These are phyloP conservation scores for Panaeolus papilionaceus DNA, from an alignment of 768 basidiomycete genomes.

Conservation along the genomic window DNA sequence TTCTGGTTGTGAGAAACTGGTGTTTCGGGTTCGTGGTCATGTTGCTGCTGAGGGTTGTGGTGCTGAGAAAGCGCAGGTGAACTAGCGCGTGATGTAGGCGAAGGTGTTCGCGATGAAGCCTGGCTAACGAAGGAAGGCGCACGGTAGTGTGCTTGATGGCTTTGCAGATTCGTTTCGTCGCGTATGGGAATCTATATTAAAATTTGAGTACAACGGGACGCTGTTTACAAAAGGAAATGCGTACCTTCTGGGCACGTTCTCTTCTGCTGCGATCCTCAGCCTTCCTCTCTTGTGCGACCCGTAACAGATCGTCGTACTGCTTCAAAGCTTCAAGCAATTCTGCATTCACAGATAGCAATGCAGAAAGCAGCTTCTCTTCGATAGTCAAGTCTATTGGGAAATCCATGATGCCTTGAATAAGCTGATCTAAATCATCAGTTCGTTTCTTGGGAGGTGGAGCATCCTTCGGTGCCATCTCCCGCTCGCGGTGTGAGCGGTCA, in stretches of 20 bases:
- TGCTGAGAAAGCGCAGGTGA: conserved; percentile 35
- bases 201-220: conserved; percentile 17
- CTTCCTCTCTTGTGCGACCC: conserved; percentile 67
- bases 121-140: conserved; percentile 33
- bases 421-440: conserved; percentile 23
- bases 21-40: conserved; percentile 20
- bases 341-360: conserved; percentile 76
- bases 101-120: conserved; percentile 42
- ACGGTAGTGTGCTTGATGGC: conserved; percentile 17
- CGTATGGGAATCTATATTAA: conserved; percentile 15
- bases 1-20: conserved; percentile 11
- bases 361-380: conserved; percentile 79
- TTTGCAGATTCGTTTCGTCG: conserved; percentile 20
- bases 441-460: conserved; percentile 30
- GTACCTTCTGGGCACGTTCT: conserved; percentile 67
- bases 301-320: conserved; percentile 80
- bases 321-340: conserved; percentile 70
- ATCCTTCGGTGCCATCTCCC: conserved; percentile 26
- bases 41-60: conserved; percentile 4
- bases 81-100: conserved; percentile 36
- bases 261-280: conserved; percentile 74
- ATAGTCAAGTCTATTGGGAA: conserved; percentile 53
- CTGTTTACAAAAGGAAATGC: conserved; percentile 27
- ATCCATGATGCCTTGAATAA: conserved; percentile 31
- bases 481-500: conserved; percentile 62